Conservation (phyloP, 2,329 filamentous ascomycete genomes). For the Aureobasidium uvarum region DNA sequence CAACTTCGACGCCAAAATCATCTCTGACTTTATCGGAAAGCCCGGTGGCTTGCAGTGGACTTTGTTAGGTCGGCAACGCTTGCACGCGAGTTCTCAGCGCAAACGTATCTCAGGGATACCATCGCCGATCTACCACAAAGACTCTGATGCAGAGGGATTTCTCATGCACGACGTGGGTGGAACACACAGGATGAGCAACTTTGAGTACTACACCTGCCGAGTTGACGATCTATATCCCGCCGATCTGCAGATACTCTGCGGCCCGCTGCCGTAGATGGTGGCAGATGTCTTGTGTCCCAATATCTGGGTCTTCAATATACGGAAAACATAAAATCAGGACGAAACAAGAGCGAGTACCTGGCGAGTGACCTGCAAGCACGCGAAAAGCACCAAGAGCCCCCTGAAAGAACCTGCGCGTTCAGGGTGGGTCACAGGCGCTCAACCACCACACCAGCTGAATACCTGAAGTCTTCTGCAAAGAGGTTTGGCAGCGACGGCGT, state of each 20-base stretch:
- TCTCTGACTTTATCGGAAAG: conserved; percentile 16
- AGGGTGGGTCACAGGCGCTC: conserved; percentile 13
- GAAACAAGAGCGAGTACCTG: neutral
- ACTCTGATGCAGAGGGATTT: neutral
- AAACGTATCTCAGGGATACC: conserved; percentile 12
- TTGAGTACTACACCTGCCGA: neutral
- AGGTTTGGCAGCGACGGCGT: neutral
- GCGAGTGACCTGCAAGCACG: neutral
- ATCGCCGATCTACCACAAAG: conserved; percentile 1
- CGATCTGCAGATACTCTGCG: neutral
- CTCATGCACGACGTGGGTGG: neutral
- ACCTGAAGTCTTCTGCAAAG: neutral
- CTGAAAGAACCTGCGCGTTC: neutral
- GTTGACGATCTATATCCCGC: neutral
- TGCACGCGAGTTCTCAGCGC: neutral
- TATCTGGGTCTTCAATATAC: neutral
- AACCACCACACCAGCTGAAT: conserved; percentile 5
- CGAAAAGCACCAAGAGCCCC: neutral
- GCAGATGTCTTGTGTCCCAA: conserved; percentile 9
- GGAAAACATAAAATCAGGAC: neutral
- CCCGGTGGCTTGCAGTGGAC: conserved; percentile 12
- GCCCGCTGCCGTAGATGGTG: conserved; percentile 10
- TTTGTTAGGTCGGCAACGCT: neutral
- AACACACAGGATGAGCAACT: neutral
- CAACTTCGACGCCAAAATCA: neutral